Evolutionary conservation across 345 rosid species (phyloP).

Genomic region (Crucihimalaya himalaica): DNA sequence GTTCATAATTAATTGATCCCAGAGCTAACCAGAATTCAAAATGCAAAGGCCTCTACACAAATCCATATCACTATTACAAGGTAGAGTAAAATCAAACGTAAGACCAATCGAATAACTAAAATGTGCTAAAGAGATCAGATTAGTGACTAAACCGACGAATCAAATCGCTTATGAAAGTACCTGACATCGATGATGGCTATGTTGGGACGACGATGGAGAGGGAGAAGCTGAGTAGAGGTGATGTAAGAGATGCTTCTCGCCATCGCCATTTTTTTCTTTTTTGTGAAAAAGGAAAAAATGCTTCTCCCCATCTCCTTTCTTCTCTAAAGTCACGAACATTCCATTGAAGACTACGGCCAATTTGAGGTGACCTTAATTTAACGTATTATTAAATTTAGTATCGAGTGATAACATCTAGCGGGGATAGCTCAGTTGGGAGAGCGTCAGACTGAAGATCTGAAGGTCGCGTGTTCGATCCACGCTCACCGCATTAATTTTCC

Average conservation of each 20-base stretch:
- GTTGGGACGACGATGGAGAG: constrained; percentile 63
- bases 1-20: constrained; percentile 4
- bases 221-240: constrained; percentile 74
- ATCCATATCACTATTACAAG: neutral
- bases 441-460: constrained; percentile 85
- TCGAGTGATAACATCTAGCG: neutral
- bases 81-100: neutral
- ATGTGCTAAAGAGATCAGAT: neutral
- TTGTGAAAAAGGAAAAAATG: constrained; percentile 20
- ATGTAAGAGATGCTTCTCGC: constrained; percentile 77
- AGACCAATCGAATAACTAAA: neutral
- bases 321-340: neutral
- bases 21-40: neutral
- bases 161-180: constrained; percentile 37
- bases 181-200: constrained; percentile 89
- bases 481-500: constrained; percentile 20
- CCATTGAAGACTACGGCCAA: too few relatives aligned
- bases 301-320: constrained; percentile 20
- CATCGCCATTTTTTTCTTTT: constrained; percentile 61
- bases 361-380: neutral
- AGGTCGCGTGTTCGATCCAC: constrained; percentile 81
- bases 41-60: neutral
- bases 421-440: constrained; percentile 99
- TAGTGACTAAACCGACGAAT: neutral
- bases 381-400: fast-evolving